Percentiles rank a stretch among this genome's conserved stretches.
These are phyloP conservation scores for Taphrina betulina DNA, from an alignment of 1,139 yeast species.

Conservation along the genomic window DNA sequence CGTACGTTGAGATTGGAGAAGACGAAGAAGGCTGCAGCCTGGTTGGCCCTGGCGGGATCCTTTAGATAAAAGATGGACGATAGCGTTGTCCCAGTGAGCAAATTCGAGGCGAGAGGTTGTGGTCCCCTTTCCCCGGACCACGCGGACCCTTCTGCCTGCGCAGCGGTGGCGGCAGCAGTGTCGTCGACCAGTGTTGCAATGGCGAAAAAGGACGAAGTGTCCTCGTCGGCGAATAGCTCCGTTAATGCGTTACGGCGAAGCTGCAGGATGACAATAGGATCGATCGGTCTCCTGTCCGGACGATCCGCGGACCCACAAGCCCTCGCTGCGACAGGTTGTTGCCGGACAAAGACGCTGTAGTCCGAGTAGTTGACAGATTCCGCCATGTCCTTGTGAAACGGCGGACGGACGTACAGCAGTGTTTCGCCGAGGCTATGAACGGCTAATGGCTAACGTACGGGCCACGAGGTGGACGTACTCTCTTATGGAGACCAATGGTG, in stretches of 20 bases:
- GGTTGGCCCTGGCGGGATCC: constrained; percentile 7
- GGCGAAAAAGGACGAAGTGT: constrained; percentile 19
- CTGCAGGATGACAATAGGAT: constrained; percentile 26
- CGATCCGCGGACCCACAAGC: constrained; percentile 25
- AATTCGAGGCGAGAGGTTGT: constrained; percentile 7
- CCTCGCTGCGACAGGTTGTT: constrained; percentile 29
- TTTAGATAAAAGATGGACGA: constrained; percentile 21
- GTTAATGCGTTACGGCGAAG: not conserved
- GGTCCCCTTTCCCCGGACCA: too few species aligned
- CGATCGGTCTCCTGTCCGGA: constrained; percentile 32
- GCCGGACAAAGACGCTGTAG: constrained; percentile 18
- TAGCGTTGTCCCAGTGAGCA: constrained; percentile 19
- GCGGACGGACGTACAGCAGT: too few species aligned
- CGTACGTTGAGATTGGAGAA: constrained; percentile 45
- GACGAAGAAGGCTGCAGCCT: constrained; percentile 41
- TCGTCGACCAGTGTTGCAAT: constrained; percentile 9
- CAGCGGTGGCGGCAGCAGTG: not conserved
- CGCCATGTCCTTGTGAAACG: too few species aligned
- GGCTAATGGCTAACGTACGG: too few species aligned
- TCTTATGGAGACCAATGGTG: too few species aligned
- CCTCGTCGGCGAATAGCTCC: constrained; percentile 15
- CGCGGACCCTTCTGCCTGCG: not conserved
- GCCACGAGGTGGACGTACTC: too few species aligned
- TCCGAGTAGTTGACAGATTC: not conserved
- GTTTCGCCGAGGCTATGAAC: too few species aligned